Base-by-base conservation (phyloP, 192 early-diverging fungal species). In the Coemansia sp. region DNA sequence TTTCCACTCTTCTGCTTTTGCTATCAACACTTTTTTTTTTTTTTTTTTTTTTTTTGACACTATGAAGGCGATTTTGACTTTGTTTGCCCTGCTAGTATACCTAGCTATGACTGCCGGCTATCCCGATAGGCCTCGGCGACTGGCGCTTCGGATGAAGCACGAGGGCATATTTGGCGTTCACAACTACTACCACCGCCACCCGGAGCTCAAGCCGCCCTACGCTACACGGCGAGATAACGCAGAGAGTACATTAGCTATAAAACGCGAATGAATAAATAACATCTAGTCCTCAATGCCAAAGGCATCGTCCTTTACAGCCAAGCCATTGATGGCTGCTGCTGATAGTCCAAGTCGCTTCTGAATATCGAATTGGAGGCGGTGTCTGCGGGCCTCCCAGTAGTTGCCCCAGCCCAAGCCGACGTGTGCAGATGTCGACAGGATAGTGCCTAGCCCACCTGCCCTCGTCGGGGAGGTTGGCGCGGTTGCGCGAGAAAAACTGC, bases 361-460 rank as follows among this genome's bases (percentile, higher is more conserved):
- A 13, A 79, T 67, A 41, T 74, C 68, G 52, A 79, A 73, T 55
- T 70, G 64, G 23, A 73, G 23, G 23, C 62, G 65, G 16, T 79
- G 68, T 26, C 68, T 56, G 8, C 72, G 77, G 0, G 72, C 72
- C 57, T 79, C 71, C 77, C 77, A 79, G 55, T 79, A 79, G 16
- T 79, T 73, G 13, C 77, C 77, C 77, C 77, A 79, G 12, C 77
- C 77, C 18, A 79, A 47, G 12, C 77, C 77, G 23, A 79, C 72
- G 62, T 79, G 77, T 7, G 71, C 65, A 3, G 67, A 55, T 4
- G 71, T 25, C 16, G 70, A 73, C 10, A 79, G 69, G n/a, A 79
- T 73, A 12, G 52, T 64, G 20, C 63, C 56, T 20, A 73, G 61
- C 2, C 58, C 70, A 3, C 41, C 55, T 6, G 48, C 37, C 33